These are phyloP conservation scores for Isoetes taiwanensis DNA, from an alignment of 75 land plant genomes.

Conservation along the genomic window DNA sequence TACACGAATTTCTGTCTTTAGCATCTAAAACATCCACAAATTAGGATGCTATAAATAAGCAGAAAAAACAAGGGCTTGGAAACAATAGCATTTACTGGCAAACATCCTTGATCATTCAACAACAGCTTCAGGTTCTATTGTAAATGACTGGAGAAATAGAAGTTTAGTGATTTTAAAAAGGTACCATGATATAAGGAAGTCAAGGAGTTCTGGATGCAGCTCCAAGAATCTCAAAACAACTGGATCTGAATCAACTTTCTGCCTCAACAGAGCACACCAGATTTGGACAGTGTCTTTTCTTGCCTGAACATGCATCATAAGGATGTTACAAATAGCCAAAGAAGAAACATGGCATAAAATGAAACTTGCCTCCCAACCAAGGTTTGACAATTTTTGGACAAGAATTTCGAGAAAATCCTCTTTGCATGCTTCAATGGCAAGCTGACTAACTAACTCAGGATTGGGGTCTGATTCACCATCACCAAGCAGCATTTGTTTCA, in stretches of 20 bases:
- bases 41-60: no score
- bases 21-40: no score
- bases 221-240: slow-evolving; percentile 78
- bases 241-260: slow-evolving; percentile 37
- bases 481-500: slow-evolving; percentile 73
- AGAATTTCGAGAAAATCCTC: slow-evolving; percentile 63
- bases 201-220: slow-evolving; percentile 64
- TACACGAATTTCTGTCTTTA: no score
- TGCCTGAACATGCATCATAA: slow-evolving; percentile 27
- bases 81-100: no score
- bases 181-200: slow-evolving; percentile 82
- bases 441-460: slow-evolving; percentile 47
- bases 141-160: no score
- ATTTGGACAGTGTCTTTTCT: slow-evolving; percentile 83
- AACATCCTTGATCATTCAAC: no score
- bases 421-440: slow-evolving; percentile 64
- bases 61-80: no score
- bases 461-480: slow-evolving; percentile 83
- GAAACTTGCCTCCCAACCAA: slow-evolving; percentile 76
- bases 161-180: no score
- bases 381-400: slow-evolving; percentile 58
- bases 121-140: no score
- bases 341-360: background rate
- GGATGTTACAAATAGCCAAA: background rate
- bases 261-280: slow-evolving; percentile 66